Conservation (phyloP, 495 filamentous ascomycete species). For the Penicillium antarcticum region DNA sequence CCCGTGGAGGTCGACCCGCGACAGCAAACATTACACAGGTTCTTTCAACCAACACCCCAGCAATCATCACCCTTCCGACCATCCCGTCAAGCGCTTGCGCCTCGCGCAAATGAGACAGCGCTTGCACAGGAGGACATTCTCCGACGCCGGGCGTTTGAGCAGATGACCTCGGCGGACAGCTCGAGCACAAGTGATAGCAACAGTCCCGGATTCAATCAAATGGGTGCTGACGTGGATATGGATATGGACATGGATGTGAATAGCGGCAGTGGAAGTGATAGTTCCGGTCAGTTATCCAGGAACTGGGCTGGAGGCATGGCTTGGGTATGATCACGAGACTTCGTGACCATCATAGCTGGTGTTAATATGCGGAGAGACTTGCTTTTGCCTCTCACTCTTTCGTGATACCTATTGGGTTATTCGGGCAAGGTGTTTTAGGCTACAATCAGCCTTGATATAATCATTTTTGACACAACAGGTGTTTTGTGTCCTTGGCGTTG, state of each 20-base stretch:
- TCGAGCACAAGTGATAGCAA: slow-evolving; percentile 20
- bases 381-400: not conserved
- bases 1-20: slow-evolving; percentile 38
- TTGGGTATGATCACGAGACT: slow-evolving; percentile 23
- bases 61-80: slow-evolving; percentile 20
- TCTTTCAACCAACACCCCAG: slow-evolving; percentile 38
- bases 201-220: slow-evolving; percentile 20
- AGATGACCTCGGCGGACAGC: slow-evolving; percentile 13
- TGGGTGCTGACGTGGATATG: slow-evolving; percentile 28
- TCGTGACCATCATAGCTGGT: not conserved
- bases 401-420: slow-evolving; percentile 1
- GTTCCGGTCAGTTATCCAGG: slow-evolving; percentile 13
- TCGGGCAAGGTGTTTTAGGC: not conserved
- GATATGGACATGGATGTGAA: slow-evolving; percentile 49
- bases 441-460: not conserved
- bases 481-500: slow-evolving; percentile 4
- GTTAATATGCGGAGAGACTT: slow-evolving; percentile 4
- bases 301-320: slow-evolving; percentile 11
- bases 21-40: slow-evolving; percentile 43
- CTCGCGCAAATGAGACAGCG: slow-evolving; percentile 24
- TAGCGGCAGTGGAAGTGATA: slow-evolving; percentile 10
- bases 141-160: slow-evolving; percentile 19
- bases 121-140: slow-evolving; percentile 11
- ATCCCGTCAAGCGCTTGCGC: slow-evolving; percentile 24
- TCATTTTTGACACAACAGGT: not conserved